Percentiles rank a stretch among this genome's conserved stretches.
These are phyloP conservation scores for Spongospora subterranea DNA, from an alignment of 208 protist species.

Conservation along the genomic window DNA sequence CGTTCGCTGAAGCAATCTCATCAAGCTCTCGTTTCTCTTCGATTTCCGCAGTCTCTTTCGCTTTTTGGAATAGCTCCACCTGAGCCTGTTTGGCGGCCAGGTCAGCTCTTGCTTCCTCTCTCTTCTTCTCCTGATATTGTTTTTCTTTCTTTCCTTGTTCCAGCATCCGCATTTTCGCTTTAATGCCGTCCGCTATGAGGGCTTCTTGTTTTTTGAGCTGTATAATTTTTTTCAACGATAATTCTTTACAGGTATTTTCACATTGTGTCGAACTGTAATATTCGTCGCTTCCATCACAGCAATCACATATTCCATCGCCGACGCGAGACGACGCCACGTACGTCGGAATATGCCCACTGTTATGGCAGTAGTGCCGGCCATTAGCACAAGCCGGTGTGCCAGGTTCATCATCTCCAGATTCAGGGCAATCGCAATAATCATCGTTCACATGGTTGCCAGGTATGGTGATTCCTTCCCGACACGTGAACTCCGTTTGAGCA, in stretches of 20 bases:
- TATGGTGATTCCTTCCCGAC: slow-evolving; percentile 37
- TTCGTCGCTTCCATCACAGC: slow-evolving; percentile 77
- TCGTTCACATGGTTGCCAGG: slow-evolving; percentile 56
- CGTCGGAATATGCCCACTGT: slow-evolving; percentile 2
- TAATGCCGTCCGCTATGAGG: neutral
- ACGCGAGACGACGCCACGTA: slow-evolving; percentile 65
- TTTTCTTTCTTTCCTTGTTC: neutral
- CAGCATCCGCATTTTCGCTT: neutral
- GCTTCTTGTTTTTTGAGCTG: neutral
- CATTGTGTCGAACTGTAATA: neutral
- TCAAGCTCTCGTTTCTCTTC: neutral
- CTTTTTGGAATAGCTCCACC: neutral
- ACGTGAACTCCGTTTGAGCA: neutral
- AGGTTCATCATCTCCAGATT: slow-evolving; percentile 69
- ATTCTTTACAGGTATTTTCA: slow-evolving; percentile 56
- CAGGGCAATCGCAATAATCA: slow-evolving; percentile 63
- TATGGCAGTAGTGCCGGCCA: slow-evolving; percentile 69
- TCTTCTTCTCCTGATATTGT: neutral
- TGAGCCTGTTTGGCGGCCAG: neutral
- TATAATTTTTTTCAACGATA: neutral
- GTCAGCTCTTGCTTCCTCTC: neutral
- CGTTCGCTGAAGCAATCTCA: neutral
- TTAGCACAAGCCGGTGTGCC: slow-evolving; percentile 70
- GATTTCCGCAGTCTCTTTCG: neutral
- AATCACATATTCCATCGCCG: slow-evolving; percentile 74